Evolutionary conservation across 306 rosid genomes (phyloP).

Genomic region (Malus orientalis): DNA sequence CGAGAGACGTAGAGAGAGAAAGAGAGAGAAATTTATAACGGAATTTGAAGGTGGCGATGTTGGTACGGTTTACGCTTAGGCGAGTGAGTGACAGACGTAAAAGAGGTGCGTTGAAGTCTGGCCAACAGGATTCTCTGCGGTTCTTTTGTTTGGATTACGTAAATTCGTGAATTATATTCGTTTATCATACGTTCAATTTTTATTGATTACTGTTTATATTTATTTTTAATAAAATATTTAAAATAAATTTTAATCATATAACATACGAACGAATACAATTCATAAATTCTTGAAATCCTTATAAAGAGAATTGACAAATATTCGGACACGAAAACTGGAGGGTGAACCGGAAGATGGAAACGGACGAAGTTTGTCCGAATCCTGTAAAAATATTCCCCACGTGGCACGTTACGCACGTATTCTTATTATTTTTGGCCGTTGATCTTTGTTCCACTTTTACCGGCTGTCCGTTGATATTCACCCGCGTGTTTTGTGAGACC

Average conservation of each 20-base stretch:
- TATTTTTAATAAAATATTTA: no score
- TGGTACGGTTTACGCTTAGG: neutral
- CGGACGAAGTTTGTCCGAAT: neutral
- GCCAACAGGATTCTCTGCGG: no score
- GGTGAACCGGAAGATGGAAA: neutral
- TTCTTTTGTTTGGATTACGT: no score
- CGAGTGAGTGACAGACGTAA: neutral
- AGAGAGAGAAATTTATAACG: neutral
- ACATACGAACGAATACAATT: no score
- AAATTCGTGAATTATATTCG: no score
- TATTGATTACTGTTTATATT: no score
- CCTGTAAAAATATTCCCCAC: neutral
- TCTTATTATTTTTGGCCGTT: neutral
- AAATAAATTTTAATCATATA: no score
- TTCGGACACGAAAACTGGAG: no score
- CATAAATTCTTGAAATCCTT: no score
- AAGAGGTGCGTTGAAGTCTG: neutral
- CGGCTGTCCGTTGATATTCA: neutral
- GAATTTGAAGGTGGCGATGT: neutral
- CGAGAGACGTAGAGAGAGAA: neutral
- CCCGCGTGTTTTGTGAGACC: neutral
- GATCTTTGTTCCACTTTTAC: neutral
- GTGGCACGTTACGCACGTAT: neutral
- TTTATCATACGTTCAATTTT: no score
- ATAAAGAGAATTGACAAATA: no score